Percentiles rank a stretch among this genome's conserved stretches.
Evolutionary conservation across 163 green algal genomes (phyloP).

Genomic region (Chloroidium sp.): DNA sequence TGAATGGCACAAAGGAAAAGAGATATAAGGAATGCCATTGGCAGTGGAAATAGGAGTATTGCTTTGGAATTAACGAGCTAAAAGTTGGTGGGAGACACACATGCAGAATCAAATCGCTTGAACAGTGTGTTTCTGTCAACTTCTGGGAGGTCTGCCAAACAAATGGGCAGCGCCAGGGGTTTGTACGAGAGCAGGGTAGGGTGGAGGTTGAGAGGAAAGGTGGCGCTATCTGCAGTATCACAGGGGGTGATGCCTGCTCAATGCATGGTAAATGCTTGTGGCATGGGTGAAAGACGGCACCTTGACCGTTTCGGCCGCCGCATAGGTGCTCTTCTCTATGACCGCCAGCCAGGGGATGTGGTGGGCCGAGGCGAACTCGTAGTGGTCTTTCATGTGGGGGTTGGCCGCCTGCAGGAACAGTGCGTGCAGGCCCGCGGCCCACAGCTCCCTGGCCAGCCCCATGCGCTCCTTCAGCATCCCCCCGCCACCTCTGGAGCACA

Average conservation of each 20-base stretch:
- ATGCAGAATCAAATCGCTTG: neutral
- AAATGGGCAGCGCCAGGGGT: too few species aligned
- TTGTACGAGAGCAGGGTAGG: too few species aligned
- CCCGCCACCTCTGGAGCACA: conserved; percentile 52
- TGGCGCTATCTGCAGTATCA: neutral
- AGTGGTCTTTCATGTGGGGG: conserved; percentile 71
- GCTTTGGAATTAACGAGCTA: neutral
- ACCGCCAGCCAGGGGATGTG: conserved; percentile 70
- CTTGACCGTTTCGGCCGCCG: conserved; percentile 28
- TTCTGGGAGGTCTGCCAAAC: neutral
- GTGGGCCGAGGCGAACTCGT: conserved; percentile 60
- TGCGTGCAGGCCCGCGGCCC: conserved; percentile 56
- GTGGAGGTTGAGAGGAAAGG: neutral
- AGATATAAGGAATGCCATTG: neutral
- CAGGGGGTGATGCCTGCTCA: neutral
- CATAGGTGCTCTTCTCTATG: conserved; percentile 31
- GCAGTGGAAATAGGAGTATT: neutral
- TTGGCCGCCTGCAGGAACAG: conserved; percentile 51
- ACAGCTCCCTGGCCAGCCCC: conserved; percentile 55
- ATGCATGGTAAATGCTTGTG: neutral
- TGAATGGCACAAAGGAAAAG: neutral
- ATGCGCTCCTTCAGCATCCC: conserved; percentile 64
- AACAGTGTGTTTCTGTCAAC: neutral
- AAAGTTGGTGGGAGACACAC: neutral
- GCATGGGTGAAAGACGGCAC: conserved; percentile 1